phyloP scores from a whole-genome alignment of 208 protist species.

The Crithidia sp. region DNA sequence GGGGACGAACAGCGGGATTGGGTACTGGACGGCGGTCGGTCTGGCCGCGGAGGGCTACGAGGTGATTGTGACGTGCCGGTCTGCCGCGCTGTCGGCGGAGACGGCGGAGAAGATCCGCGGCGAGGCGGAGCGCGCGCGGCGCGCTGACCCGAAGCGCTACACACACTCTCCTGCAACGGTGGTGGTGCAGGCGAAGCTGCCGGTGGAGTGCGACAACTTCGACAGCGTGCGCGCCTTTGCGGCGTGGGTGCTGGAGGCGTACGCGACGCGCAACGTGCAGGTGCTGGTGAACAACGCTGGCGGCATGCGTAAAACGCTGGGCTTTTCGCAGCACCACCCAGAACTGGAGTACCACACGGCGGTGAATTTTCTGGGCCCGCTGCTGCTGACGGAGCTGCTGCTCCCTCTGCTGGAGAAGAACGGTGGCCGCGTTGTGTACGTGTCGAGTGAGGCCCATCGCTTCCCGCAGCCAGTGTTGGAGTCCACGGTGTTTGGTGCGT shows the following conservation, averaged over 20 bases:
- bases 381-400: constrained; percentile 88
- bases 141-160: constrained; percentile 37
- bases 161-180: constrained; percentile 43
- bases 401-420: constrained; percentile 69
- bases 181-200: constrained; percentile 58
- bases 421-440: constrained; percentile 84
- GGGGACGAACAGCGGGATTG: constrained; percentile 92
- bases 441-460: constrained; percentile 79
- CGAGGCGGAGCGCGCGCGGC: constrained; percentile 44
- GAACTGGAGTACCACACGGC: constrained; percentile 50
- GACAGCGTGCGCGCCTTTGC: constrained; percentile 66
- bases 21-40: constrained; percentile 79
- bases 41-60: constrained; percentile 79
- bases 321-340: too few relatives aligned
- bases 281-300: constrained; percentile 91
- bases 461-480: constrained; percentile 64
- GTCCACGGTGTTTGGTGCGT: constrained; percentile 8
- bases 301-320: constrained; percentile 49
- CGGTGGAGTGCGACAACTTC: constrained; percentile 85
- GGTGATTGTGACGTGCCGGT: constrained; percentile 85
- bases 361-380: constrained; percentile 85
- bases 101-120: constrained; percentile 54
- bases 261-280: constrained; percentile 65
- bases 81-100: constrained; percentile 44
- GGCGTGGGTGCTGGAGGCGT: constrained; percentile 47